Conservation (phyloP, 1,284 basidiomycete species). For the Fomitopsis schrenkii region DNA sequence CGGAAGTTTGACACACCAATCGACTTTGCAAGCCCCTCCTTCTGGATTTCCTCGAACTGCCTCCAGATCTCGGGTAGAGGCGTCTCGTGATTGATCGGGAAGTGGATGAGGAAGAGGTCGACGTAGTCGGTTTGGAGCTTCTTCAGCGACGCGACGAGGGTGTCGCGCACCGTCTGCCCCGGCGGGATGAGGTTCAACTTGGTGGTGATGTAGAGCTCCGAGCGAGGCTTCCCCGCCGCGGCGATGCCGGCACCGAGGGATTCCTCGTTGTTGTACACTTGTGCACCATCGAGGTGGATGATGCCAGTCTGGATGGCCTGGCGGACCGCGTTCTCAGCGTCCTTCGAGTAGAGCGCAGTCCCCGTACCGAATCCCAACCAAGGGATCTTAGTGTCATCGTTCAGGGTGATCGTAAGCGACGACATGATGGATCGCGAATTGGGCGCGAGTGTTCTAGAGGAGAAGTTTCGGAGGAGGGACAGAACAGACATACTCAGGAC, state of each 20-base stretch:
- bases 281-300: slow-evolving; percentile 71
- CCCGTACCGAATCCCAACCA: slow-evolving; percentile 72
- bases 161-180: slow-evolving; percentile 46
- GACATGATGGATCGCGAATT: slow-evolving; percentile 26
- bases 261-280: slow-evolving; percentile 62
- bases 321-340: slow-evolving; percentile 46
- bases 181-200: slow-evolving; percentile 43
- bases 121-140: slow-evolving; percentile 68
- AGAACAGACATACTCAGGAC: slow-evolving; percentile 13
- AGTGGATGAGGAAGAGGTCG: slow-evolving; percentile 77
- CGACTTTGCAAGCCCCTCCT: slow-evolving; percentile 64
- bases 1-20: slow-evolving; percentile 88
- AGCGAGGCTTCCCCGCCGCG: slow-evolving; percentile 48
- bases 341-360: slow-evolving; percentile 49
- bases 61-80: slow-evolving; percentile 62
- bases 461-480: slow-evolving; percentile 16
- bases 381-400: slow-evolving; percentile 55
- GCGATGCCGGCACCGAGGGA: slow-evolving; percentile 49
- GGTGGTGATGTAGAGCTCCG: slow-evolving; percentile 62
- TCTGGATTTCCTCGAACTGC: slow-evolving; percentile 65
- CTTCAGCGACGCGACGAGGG: slow-evolving; percentile 49
- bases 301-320: slow-evolving; percentile 59
- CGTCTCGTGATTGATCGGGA: slow-evolving; percentile 41
- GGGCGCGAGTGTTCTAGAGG: slow-evolving; percentile 9
- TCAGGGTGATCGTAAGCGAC: slow-evolving; percentile 43